Evolutionary conservation across 176 grass and related monocot species (phyloP), one percentile per base, ranked within the genome.

Genomic region (Urochloa ruziziensis): DNA sequence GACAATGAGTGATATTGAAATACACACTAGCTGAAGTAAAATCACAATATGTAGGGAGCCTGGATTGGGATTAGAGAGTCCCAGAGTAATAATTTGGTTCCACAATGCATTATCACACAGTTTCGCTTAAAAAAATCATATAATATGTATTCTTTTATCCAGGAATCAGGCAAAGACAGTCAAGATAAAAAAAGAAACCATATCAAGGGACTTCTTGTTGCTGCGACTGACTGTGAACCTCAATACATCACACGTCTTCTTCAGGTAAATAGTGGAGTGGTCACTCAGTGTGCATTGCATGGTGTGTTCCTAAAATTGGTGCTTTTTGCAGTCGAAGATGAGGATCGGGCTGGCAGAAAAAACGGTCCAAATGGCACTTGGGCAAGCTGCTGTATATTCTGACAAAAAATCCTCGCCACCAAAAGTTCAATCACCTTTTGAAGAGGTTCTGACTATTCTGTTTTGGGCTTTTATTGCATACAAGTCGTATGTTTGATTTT

Each of bases 151-250:
- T 40, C 12, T 43, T 51, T 83, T 30, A 78, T 86, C 68, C 79
- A 99, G 96, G 96, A 96, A 73, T 91, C 93, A 56, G 93, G 96
- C 58, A 94, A 95, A 92, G 93, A 99, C 53, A 99, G 96, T 88
- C 96, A 99, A 87, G 94, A 99, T 87, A 99, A 99, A 78, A 99
- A 99, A 94, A 89, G 93, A 79, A 88, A 75, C 70, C 96, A 96
- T 81, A 99, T 99, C 37, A 99, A 99, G 82, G 93, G 87, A 87
- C 96, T 99, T 82, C 96, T 99, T 63, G 96, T 99, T 78, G 93
- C 93, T 85, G 93, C 96, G 32, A 89, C 85, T 60, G 96, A 99
- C 63, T 96, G 96, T 71, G 96, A 99, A 77, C 96, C 96, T 82
- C 96, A 94, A 74, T 99, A 99, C 83, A 90, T 99, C 69, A 91